A percentile compares a stretch with the other conserved stretches of the same genome.
These are phyloP conservation scores for Ordospora colligata DNA, from an alignment of 371 early-diverging fungal genomes.

Conservation along the genomic window DNA sequence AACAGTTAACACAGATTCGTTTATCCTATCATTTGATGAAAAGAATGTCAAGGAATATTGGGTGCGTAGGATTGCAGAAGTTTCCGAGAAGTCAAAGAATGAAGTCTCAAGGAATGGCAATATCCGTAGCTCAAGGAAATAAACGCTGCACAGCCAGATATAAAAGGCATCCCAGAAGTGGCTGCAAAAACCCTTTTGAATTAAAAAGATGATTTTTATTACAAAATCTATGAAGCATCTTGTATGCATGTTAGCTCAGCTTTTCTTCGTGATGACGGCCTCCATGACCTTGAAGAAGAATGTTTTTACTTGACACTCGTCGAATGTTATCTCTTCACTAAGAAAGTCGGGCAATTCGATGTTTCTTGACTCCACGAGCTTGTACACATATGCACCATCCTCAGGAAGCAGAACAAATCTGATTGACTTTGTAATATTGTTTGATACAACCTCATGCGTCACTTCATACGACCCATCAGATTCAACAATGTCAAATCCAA, in stretches of 20 bases:
- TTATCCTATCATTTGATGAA: slow-evolving; percentile 43
- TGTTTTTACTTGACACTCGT: slow-evolving; percentile 35
- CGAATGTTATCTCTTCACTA: slow-evolving; percentile 46
- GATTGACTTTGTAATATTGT: slow-evolving; percentile 14
- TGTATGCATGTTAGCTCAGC: background rate
- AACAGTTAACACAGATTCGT: background rate
- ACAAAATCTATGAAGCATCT: slow-evolving; percentile 2
- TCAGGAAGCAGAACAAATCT: slow-evolving; percentile 29
- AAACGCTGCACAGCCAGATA: background rate
- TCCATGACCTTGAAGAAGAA: slow-evolving; percentile 56
- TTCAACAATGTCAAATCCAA: slow-evolving; percentile 40
- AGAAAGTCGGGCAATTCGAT: slow-evolving; percentile 41
- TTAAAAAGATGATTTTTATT: slow-evolving; percentile 17
- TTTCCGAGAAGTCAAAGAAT: background rate
- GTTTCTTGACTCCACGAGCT: slow-evolving; percentile 21
- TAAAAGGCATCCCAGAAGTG: background rate
- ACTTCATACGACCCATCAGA: slow-evolving; percentile 12
- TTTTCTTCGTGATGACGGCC: slow-evolving; percentile 12
- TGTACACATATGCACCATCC: slow-evolving; percentile 39
- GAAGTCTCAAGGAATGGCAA: background rate
- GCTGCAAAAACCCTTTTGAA: background rate
- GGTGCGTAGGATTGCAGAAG: slow-evolving; percentile 15
- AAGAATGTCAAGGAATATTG: slow-evolving; percentile 44
- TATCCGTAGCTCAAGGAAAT: background rate
- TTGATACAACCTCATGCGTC: slow-evolving; percentile 7